Evolutionary conservation across 345 rosid species (phyloP), one percentile per base, ranked within the genome.

Genomic region (Raphanus sativus): DNA sequence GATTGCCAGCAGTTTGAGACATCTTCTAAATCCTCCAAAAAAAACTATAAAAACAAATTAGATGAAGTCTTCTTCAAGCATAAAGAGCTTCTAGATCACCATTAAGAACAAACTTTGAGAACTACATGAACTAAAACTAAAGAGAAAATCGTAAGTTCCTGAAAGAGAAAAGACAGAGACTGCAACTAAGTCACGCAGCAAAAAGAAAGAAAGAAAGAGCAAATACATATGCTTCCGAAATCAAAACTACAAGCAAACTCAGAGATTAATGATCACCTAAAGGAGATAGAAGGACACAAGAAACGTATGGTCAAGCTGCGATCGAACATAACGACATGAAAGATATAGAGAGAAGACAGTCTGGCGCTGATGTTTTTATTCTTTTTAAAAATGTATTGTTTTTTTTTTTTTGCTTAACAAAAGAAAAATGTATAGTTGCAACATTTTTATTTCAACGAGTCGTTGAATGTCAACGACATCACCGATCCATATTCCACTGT

Each of bases 11-110:
- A 1, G 52, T 80, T 62, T 60, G 83, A 21, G 89, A 62, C 87
- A 85, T 84, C 69, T 77, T 84, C 74, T 40, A 58, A 55, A 17
- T 62, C 21, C 60, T 69, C 50, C 66, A 38, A 28, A 56, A 65
- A 5, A 58, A 29, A 40, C 1, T 9, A 40, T 28, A 28, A 28
- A 28, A 28, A 28, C 29, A 28, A 69, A 30, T 69, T 36, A 24
- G 55, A 68, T 68, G 40, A 76, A 76, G 54, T 67, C 32, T 0
- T 33, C 4, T 10, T 48, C 69, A 60, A 68, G 6, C 34, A 45
- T 6, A 75, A 65, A 66, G 59, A 58, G 45, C 45, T 42, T 74
- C 8, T 7, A 65, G 32, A 3, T n/a, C n/a, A 56, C 58, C 30
- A 66, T 28, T 66, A 48, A 60, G 26, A 21, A 55, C 76, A 64